Conservation (phyloP, 306 rosid species). For the Quercus gilva region DNA sequence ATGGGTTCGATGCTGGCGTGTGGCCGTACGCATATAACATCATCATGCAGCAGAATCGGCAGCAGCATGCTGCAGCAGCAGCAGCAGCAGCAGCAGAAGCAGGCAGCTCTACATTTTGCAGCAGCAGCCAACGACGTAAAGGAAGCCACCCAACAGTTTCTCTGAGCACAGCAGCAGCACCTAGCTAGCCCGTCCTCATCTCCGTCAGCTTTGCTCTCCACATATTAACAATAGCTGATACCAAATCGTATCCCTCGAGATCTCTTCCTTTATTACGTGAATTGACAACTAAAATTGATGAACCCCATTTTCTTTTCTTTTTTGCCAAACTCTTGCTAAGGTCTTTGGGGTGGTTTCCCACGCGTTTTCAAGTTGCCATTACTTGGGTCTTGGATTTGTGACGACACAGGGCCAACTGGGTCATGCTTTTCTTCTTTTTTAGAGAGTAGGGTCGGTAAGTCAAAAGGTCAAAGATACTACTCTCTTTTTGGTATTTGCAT, state of each 20-base stretch:
- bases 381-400: background rate
- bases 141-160: too few species aligned
- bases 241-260: constrained; percentile 8
- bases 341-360: background rate
- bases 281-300: background rate
- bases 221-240: background rate
- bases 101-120: too few species aligned
- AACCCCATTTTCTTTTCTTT: background rate
- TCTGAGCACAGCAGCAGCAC: too few species aligned
- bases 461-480: too few species aligned
- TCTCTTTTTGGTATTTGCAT: too few species aligned
- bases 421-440: too few species aligned
- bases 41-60: background rate
- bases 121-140: too few species aligned
- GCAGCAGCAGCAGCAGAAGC: too few species aligned
- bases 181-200: too few species aligned
- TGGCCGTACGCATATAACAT: constrained; percentile 19
- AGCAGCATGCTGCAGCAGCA: background rate
- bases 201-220: too few species aligned
- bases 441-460: too few species aligned
- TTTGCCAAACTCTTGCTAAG: background rate
- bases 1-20: constrained; percentile 1
- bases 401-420: background rate
- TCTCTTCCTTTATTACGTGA: constrained; percentile 13
- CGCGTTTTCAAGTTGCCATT: constrained; percentile 16